Conservation (phyloP, 2,329 filamentous ascomycete genomes). For the Stagonosporopsis vannaccii region DNA sequence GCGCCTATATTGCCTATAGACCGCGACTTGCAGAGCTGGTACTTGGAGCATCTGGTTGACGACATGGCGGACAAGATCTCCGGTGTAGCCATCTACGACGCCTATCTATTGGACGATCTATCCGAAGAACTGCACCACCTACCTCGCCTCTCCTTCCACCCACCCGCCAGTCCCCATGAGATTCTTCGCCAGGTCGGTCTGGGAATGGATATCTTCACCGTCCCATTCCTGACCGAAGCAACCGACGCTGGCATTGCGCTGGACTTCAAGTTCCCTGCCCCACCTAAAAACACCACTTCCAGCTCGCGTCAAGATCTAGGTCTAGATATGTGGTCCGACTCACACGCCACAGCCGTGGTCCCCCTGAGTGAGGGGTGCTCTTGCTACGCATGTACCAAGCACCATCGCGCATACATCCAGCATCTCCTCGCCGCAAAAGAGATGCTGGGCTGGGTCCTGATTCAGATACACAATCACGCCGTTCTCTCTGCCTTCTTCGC, state of each 20-base stretch:
- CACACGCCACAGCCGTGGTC: constrained; percentile 66
- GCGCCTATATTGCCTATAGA: constrained; percentile 76
- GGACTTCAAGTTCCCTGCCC: constrained; percentile 74
- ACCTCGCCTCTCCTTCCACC: constrained; percentile 77
- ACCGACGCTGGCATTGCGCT: constrained; percentile 89
- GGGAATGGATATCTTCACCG: constrained; percentile 80
- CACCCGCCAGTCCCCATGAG: constrained; percentile 74
- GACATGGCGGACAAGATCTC: constrained; percentile 62
- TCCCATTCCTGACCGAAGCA: constrained; percentile 75
- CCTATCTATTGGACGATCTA: constrained; percentile 72
- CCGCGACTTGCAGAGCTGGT: constrained; percentile 77
- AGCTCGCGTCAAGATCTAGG: constrained; percentile 61
- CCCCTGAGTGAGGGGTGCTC: constrained; percentile 70
- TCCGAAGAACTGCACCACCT: constrained; percentile 66
- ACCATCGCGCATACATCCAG: constrained; percentile 86
- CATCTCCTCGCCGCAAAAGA: constrained; percentile 90
- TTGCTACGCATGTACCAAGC: constrained; percentile 84
- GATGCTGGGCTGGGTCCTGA: constrained; percentile 93
- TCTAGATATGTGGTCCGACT: constrained; percentile 75
- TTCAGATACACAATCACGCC: constrained; percentile 91
- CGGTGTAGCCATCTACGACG: constrained; percentile 80
- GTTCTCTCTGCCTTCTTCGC: constrained; percentile 76
- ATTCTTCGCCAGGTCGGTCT: constrained; percentile 77
- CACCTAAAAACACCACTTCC: constrained; percentile 23
- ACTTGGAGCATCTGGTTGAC: constrained; percentile 76